Conservation (phyloP, 1,139 yeast species). For the Diutina catenulata region DNA sequence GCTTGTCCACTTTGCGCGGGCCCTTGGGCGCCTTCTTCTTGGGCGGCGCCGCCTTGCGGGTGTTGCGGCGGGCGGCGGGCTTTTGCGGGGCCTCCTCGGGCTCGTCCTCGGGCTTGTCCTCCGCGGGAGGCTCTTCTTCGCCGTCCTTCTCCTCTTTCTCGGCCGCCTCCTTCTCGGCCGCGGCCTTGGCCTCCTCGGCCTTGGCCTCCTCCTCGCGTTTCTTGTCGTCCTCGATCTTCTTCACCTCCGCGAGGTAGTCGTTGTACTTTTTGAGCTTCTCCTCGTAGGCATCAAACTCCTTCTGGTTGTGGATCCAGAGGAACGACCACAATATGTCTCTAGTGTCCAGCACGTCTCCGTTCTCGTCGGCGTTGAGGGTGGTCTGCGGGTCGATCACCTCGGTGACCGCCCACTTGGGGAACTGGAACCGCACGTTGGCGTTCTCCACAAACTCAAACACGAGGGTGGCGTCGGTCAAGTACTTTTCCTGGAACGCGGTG, state of each 20-base stretch:
- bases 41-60: conserved; percentile 13
- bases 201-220: conserved; percentile 9
- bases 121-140: conserved; percentile 15
- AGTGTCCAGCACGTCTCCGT: conserved; percentile 19
- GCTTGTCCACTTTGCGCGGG: conserved; percentile 12
- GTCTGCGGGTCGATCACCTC: conserved; percentile 34
- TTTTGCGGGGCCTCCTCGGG: conserved; percentile 11
- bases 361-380: conserved; percentile 12
- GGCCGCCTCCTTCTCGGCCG: conserved; percentile 16
- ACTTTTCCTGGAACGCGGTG: conserved; percentile 68
- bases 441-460: conserved; percentile 80
- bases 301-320: conserved; percentile 44
- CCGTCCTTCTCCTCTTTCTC: conserved; percentile 14
- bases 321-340: conserved; percentile 54
- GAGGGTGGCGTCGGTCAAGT: conserved; percentile 55
- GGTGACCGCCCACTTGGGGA: conserved; percentile 68
- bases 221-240: conserved; percentile 12
- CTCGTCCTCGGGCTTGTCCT: conserved; percentile 9
- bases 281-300: conserved; percentile 39
- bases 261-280: conserved; percentile 14
- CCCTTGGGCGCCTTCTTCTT: conserved; percentile 15
- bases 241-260: conserved; percentile 12
- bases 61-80: conserved; percentile 13
- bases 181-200: conserved; percentile 14
- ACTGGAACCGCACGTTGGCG: conserved; percentile 56